Percentiles rank a stretch among this genome's conserved stretches.
phyloP scores from a whole-genome alignment of 2,329 filamentous ascomycete species.

The Fusarium sp. region DNA sequence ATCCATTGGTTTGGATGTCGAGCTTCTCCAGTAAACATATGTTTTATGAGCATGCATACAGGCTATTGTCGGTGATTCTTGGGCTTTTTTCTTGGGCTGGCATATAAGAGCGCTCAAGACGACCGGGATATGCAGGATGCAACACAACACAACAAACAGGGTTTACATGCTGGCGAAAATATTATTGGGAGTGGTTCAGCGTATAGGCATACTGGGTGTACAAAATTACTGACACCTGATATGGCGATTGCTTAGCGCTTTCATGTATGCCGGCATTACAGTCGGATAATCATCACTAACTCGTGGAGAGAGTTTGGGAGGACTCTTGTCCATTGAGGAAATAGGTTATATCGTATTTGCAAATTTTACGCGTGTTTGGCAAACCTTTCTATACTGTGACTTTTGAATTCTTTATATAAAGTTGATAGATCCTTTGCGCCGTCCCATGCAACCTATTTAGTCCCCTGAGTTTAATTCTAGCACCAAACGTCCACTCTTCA shows the following conservation, averaged over 20 bases:
- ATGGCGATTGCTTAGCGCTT: slow-evolving; percentile 30
- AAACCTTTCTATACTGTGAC: background rate
- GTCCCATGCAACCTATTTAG: slow-evolving; percentile 33
- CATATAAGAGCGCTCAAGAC: slow-evolving; percentile 38
- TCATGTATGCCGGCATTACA: slow-evolving; percentile 33
- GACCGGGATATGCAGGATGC: slow-evolving; percentile 35
- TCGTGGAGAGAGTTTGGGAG: slow-evolving; percentile 28
- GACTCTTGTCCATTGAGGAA: slow-evolving; percentile 24
- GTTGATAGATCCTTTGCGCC: slow-evolving; percentile 35
- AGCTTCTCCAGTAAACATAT: slow-evolving; percentile 62
- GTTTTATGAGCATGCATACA: slow-evolving; percentile 25
- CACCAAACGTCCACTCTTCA: background rate
- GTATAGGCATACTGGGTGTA: slow-evolving; percentile 36
- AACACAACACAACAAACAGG: slow-evolving; percentile 19
- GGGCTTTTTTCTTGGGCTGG: slow-evolving; percentile 43
- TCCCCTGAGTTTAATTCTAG: background rate
- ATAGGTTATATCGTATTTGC: slow-evolving; percentile 36
- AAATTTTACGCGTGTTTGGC: slow-evolving; percentile 39
- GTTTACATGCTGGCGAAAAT: slow-evolving; percentile 37
- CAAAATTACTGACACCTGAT: slow-evolving; percentile 27
- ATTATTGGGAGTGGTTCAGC: slow-evolving; percentile 28
- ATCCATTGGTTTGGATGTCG: slow-evolving; percentile 97
- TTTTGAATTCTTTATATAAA: background rate
- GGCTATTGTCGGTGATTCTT: slow-evolving; percentile 41
- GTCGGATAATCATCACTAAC: slow-evolving; percentile 27